Conservation (phyloP, 208 protist genomes). For the Crithidia thermophila region DNA sequence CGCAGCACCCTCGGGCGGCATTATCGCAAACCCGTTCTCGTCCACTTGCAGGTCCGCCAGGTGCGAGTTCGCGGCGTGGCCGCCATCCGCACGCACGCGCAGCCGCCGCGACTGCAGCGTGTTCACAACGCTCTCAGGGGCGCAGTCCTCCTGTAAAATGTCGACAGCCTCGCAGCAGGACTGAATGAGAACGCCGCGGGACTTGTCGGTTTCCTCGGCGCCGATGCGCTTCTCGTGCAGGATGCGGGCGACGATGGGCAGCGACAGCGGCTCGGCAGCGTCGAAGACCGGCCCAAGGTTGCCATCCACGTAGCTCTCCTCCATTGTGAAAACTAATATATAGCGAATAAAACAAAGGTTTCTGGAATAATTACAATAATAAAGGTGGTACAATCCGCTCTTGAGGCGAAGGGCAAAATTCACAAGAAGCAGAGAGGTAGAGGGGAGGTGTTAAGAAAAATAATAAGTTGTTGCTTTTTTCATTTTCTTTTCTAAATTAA, state of each 20-base stretch:
- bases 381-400: too few relatives aligned
- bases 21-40: slow-evolving; percentile 38
- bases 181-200: slow-evolving; percentile 40
- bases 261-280: slow-evolving; percentile 69
- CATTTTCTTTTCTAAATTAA: too few relatives aligned
- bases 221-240: slow-evolving; percentile 48
- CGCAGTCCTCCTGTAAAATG: slow-evolving; percentile 70
- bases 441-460: too few relatives aligned
- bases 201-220: slow-evolving; percentile 30
- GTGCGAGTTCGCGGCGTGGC: slow-evolving; percentile 42
- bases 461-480: too few relatives aligned
- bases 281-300: slow-evolving; percentile 76
- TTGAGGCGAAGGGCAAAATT: too few relatives aligned
- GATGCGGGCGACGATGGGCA: slow-evolving; percentile 64
- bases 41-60: slow-evolving; percentile 35
- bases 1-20: slow-evolving; percentile 7
- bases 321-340: slow-evolving; percentile 30
- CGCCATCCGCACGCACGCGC: slow-evolving; percentile 34
- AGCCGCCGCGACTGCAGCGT: slow-evolving; percentile 38
- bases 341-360: background rate
- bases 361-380: background rate
- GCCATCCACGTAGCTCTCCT: slow-evolving; percentile 81
- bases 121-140: slow-evolving; percentile 26
- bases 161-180: slow-evolving; percentile 59
- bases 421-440: too few relatives aligned